Base-by-base conservation (phyloP, 768 basidiomycete species). In the Russula earlei region DNA sequence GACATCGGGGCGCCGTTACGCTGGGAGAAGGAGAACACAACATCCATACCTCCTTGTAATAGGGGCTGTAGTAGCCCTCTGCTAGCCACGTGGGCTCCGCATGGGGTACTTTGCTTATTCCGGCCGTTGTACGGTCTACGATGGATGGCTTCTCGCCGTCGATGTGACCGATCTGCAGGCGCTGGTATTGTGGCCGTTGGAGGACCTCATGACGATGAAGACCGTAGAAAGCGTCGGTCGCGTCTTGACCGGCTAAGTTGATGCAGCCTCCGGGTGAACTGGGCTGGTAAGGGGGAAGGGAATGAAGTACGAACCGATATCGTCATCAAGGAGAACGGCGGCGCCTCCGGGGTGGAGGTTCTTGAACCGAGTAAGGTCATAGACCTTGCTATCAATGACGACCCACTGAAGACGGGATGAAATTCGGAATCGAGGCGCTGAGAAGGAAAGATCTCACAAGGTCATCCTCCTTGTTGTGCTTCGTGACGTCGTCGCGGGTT, bases 141-240 rank as follows among this genome's bases (percentile, higher is more conserved):
- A 91, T 78, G 55, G 74, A 66, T 20, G 75, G 75, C 63, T 77
- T 68, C 71, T 87, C 76, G 44, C 82, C 89, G 47, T 76, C 72
- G 54, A 94, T 74, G 12, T 69, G 72, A n/a, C 91, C 92, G 54
- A 94, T 81, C 57, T 81, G 77, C 12, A 93, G 75, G 2, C 88
- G 81, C 49, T 76, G 69, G 63, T 84, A 91, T 54, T 88, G 85
- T 0, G 88, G 84, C 61, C 77, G 82, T 55, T 77, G 72, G 42
- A 97, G 77, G 15, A 96, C 82, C 64, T 95, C 92, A 40, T 84
- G 79, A 22, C 90, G 80, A 67, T 98, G 94, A 38, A 97, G 82
- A 51, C 87, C 81, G 64, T 85, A 96, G 74, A 97, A 96, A 5
- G 79, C 78, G 34, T 91, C 85, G 0, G 92, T 95, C 1, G 85